Evolutionary conservation across 306 rosid species (phyloP).

Genomic region (Quercus suber): DNA sequence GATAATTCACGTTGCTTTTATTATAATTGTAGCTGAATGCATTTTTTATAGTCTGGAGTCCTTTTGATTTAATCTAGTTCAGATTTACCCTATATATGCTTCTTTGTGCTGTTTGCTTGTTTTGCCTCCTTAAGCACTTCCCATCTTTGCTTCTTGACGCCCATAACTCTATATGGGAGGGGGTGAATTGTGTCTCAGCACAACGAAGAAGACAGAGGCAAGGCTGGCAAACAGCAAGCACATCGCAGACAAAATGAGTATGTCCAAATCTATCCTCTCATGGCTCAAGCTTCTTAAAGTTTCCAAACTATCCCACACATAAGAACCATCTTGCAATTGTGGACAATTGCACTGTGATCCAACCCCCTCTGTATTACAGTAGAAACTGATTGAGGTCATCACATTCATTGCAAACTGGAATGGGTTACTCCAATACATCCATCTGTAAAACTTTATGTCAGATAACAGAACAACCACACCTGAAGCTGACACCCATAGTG

Average conservation of each 20-base stretch:
- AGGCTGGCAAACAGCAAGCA: slow-evolving; percentile 7
- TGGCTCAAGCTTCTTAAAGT: slow-evolving; percentile 7
- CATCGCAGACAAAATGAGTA: slow-evolving; percentile 8
- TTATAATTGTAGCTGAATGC: background rate
- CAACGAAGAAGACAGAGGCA: background rate
- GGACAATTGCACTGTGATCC: too few species aligned
- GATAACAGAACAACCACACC: too few species aligned
- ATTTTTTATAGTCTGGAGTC: background rate
- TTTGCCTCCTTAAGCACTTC: background rate
- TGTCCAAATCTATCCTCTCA: background rate
- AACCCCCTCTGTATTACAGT: too few species aligned
- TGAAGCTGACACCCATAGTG: too few species aligned
- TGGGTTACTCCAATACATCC: too few species aligned
- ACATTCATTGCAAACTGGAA: too few species aligned
- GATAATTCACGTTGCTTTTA: too few species aligned
- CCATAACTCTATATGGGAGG: background rate
- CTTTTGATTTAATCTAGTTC: background rate
- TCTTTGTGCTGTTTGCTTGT: background rate
- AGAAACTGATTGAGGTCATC: too few species aligned
- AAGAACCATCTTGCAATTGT: too few species aligned
- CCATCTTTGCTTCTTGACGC: background rate
- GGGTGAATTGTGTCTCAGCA: background rate
- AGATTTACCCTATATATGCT: background rate
- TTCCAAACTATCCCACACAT: background rate
- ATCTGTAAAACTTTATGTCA: too few species aligned